Conservation (phyloP, 306 rosid genomes). For the Castanea crenata region DNA sequence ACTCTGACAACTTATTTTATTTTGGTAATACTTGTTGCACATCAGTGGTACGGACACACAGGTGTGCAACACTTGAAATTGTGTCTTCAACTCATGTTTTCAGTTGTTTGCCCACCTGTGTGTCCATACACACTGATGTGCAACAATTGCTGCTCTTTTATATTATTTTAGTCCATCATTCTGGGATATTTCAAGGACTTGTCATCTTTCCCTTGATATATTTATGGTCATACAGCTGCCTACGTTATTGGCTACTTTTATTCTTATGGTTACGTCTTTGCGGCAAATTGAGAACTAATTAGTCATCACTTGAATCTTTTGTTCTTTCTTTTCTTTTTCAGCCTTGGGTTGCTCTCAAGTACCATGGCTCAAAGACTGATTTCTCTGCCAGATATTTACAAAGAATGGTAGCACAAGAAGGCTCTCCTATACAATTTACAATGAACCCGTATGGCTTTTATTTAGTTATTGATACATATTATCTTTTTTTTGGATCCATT, state of each 20-base stretch:
- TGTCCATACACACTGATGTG: too few relatives aligned
- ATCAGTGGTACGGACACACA: too few relatives aligned
- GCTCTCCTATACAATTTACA: slow-evolving; percentile 59
- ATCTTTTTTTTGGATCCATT: neutral
- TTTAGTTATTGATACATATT: neutral
- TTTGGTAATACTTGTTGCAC: neutral
- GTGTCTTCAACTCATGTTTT: too few relatives aligned
- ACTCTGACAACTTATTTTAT: neutral
- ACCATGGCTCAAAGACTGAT: slow-evolving; percentile 77
- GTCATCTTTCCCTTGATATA: neutral
- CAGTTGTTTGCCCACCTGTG: too few relatives aligned
- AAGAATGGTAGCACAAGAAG: slow-evolving; percentile 62
- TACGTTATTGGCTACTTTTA: neutral
- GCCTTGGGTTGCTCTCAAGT: slow-evolving; percentile 83
- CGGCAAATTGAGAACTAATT: neutral
- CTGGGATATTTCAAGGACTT: neutral
- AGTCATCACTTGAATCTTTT: neutral
- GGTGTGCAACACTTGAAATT: too few relatives aligned
- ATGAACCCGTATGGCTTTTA: slow-evolving; percentile 63
- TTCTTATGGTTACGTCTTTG: neutral
- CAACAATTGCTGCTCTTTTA: neutral
- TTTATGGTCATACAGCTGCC: neutral
- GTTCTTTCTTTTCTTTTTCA: slow-evolving; percentile 30
- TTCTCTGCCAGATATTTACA: slow-evolving; percentile 57
- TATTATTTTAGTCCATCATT: neutral